Conservation (phyloP, 108 stramenopile genomes). For the Bacterosira constricta region DNA sequence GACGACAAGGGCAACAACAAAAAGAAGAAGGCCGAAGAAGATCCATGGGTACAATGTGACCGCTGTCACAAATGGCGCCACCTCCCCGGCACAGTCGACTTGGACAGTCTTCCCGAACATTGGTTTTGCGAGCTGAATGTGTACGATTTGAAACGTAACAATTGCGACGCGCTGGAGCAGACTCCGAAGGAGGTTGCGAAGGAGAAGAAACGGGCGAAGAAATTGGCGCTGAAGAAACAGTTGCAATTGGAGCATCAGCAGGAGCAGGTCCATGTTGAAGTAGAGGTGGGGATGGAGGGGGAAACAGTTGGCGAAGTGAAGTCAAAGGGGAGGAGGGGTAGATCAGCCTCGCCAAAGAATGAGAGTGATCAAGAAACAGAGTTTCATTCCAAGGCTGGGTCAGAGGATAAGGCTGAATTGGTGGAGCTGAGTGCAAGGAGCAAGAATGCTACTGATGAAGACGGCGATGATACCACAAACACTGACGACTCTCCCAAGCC, state of each 20-base stretch:
- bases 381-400: not conserved
- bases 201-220: constrained; percentile 60
- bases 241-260: constrained; percentile 34
- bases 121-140: constrained; percentile 90
- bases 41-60: constrained; percentile 91
- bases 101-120: constrained; percentile 66
- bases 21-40: constrained; percentile 46
- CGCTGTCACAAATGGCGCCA: constrained; percentile 87
- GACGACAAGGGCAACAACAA: constrained; percentile 68
- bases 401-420: not conserved
- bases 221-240: constrained; percentile 46
- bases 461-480: not conserved
- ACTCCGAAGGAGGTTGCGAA: constrained; percentile 67
- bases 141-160: constrained; percentile 67
- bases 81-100: constrained; percentile 66
- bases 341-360: constrained; percentile 7
- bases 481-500: constrained; percentile 14
- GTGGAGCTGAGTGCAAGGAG: not conserved
- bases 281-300: not conserved
- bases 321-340: not conserved
- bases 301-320: not conserved
- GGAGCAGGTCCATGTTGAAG: not conserved
- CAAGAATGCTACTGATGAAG: constrained; percentile 15
- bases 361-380: constrained; percentile 23
- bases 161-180: constrained; percentile 76